Conservation (phyloP, 257 asterid genomes). For the Cinchona pubescens region DNA sequence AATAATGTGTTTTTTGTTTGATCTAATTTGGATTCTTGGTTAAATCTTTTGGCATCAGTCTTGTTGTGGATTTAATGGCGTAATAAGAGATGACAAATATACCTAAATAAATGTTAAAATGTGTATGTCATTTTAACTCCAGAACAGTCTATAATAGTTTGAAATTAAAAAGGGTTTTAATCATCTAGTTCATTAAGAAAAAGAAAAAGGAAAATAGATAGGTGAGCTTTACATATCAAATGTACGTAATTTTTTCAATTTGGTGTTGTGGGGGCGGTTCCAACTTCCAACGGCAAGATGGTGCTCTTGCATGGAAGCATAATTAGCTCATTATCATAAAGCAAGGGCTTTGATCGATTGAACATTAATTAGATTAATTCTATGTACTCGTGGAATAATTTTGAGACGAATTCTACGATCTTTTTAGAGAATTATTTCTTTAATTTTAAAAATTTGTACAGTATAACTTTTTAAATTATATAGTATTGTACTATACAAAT, state of each 20-base stretch:
- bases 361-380: background rate
- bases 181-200: background rate
- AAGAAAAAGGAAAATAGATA: background rate
- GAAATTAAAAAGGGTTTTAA: background rate
- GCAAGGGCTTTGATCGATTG: background rate
- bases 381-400: background rate
- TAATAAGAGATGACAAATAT: slow-evolving; percentile 3
- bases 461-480: too few species aligned
- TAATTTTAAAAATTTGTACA: too few species aligned
- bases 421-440: too few species aligned
- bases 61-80: background rate
- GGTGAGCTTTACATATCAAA: background rate
- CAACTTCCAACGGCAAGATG: background rate
- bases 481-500: too few species aligned
- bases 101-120: background rate
- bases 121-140: background rate
- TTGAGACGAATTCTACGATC: too few species aligned
- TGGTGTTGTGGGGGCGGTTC: background rate
- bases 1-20: background rate
- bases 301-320: background rate
- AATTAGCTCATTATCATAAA: background rate
- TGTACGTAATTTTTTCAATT: background rate
- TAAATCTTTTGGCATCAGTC: slow-evolving; percentile 1
- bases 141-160: background rate
- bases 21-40: slow-evolving; percentile 16